A percentile compares a stretch with the other conserved stretches of the same genome.
phyloP scores from a whole-genome alignment of 441 rosid genomes.

The Erodium texanum region DNA sequence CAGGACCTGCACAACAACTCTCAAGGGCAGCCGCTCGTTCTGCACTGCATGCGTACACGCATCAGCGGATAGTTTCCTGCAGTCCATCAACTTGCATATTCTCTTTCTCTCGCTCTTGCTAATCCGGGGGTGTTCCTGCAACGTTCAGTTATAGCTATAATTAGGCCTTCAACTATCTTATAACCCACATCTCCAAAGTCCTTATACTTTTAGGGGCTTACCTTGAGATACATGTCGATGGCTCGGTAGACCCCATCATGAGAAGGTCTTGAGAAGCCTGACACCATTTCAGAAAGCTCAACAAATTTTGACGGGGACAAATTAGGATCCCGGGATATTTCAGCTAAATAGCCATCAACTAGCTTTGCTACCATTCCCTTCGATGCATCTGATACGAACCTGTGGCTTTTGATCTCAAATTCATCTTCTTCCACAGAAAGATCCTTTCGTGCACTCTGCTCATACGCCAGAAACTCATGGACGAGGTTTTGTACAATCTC shows the following conservation, averaged over 20 bases:
- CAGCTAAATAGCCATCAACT: slow-evolving; percentile 61
- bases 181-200: too few relatives aligned
- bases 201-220: slow-evolving; percentile 14
- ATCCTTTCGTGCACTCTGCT: slow-evolving; percentile 21
- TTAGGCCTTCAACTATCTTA: too few relatives aligned
- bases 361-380: slow-evolving; percentile 57
- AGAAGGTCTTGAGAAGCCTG: slow-evolving; percentile 58
- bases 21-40: slow-evolving; percentile 74
- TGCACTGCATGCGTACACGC: slow-evolving; percentile 84
- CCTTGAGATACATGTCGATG: slow-evolving; percentile 74
- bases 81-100: slow-evolving; percentile 71
- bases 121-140: slow-evolving; percentile 63
- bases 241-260: slow-evolving; percentile 84
- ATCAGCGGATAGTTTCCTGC: slow-evolving; percentile 58
- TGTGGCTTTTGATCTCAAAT: slow-evolving; percentile 25
- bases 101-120: slow-evolving; percentile 71
- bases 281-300: slow-evolving; percentile 46
- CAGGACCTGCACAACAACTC: slow-evolving; percentile 85
- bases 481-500: slow-evolving; percentile 57
- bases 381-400: slow-evolving; percentile 37
- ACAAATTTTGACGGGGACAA: slow-evolving; percentile 44
- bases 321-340: slow-evolving; percentile 44
- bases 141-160: too few relatives aligned
- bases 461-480: slow-evolving; percentile 34
- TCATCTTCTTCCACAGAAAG: neutral